phyloP scores from a whole-genome alignment of 2,329 filamentous ascomycete genomes.

The Fragosphaeria purpurea region DNA sequence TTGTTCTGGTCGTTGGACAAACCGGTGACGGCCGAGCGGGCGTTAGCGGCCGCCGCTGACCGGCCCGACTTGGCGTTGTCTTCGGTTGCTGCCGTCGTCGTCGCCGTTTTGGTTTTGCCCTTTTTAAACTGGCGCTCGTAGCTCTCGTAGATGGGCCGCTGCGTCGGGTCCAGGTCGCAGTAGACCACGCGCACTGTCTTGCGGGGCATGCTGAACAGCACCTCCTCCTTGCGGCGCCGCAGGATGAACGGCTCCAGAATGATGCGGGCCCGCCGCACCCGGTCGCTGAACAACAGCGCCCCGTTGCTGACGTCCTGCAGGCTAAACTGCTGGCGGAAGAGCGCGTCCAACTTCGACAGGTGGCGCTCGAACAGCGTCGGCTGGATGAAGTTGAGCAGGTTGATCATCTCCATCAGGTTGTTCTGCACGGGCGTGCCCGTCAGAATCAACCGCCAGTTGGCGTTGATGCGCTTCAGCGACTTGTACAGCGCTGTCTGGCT shows the following conservation, averaged over 20 bases:
- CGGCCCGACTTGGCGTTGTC: constrained; percentile 20
- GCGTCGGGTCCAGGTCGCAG: constrained; percentile 66
- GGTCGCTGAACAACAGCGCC: constrained; percentile 74
- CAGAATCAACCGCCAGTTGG: constrained; percentile 76
- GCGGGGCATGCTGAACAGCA: constrained; percentile 69
- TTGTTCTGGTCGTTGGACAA: constrained; percentile 52
- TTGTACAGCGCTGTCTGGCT: constrained; percentile 71
- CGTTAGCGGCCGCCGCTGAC: constrained; percentile 21
- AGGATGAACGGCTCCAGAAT: constrained; percentile 95
- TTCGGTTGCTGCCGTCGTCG: not conserved
- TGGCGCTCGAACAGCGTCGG: constrained; percentile 70
- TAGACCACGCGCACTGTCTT: constrained; percentile 72
- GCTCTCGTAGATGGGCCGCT: constrained; percentile 62
- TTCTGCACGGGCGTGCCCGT: constrained; percentile 90
- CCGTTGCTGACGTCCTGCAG: constrained; percentile 71
- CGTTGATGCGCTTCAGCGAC: constrained; percentile 65
- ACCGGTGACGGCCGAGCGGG: constrained; percentile 16
- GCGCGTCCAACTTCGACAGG: constrained; percentile 68
- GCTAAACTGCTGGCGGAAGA: constrained; percentile 88
- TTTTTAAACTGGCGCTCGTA: constrained; percentile 54
- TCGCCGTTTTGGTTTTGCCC: constrained; percentile 44
- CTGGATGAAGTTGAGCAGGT: constrained; percentile 88
- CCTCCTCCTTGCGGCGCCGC: constrained; percentile 85
- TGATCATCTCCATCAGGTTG: constrained; percentile 84
- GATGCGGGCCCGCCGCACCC: constrained; percentile 74